Evolutionary conservation across 2,329 filamentous ascomycete genomes (phyloP), one percentile per base, ranked within the genome.

Genomic region (Diaporthe humulicola): DNA sequence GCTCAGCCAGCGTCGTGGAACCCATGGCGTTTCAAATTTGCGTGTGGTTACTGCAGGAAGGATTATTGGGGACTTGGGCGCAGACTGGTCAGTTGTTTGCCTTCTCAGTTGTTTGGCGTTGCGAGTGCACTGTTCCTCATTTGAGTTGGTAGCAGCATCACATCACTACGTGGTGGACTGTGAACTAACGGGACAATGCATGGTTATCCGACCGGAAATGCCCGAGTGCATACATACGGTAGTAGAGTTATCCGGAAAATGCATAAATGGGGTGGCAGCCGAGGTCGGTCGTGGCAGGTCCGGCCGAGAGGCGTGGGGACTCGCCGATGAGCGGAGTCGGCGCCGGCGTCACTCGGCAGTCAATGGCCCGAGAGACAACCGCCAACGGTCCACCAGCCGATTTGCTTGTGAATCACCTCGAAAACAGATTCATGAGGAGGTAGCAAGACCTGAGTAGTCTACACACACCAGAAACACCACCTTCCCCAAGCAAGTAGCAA

Each of bases 191-290:
- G 58, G 19, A 54, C 33, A 42, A n/a, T 40, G 14, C 30, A 36
- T 28, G 36, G 54, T 70, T 71, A 60, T 71, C 72, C 64, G 72
- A 17, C 56, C 72, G 72, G 72, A 74, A 56, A 71, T 71, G 48
- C 56, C 38, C 17, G 22, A 15, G 58, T 17, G 33, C 42, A 42
- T 40, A 54, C 4, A 42, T 22, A 61, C 17, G 5, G 25, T 17
- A 12, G 48, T 9, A n/a, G 33, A 64, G 64, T 28, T 52, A 67
- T 67, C 64, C 45, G 64, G 45, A 38, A 67, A 33, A 25, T 67
- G 64, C 64, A 52, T 67, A 67, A 61, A 22, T 40, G 25, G 8
- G 22, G 19, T 54, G 45, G 36, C 42, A 52, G 70, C 70, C 57
- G 70, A 72, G 57, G 30, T 71, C 42, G 56, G 70, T 57, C 33